phyloP scores from a whole-genome alignment of 345 rosid species.

The Pistacia vera region DNA sequence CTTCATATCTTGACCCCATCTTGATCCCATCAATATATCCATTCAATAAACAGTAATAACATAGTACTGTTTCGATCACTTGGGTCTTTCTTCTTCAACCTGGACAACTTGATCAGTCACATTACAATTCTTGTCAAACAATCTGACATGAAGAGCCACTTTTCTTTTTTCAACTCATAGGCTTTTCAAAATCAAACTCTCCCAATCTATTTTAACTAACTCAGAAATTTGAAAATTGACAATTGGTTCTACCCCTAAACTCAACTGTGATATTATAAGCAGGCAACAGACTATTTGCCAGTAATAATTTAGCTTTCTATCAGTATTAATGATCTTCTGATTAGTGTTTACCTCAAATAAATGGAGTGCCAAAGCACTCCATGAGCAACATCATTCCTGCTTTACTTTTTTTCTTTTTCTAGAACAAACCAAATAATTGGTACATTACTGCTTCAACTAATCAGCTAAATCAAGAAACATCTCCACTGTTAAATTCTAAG shows the following conservation, averaged over 20 bases:
- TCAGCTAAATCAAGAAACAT: background rate
- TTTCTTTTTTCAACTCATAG: background rate
- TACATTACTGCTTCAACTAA: background rate
- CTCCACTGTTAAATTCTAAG: background rate
- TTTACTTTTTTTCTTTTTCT: background rate
- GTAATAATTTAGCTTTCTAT: background rate
- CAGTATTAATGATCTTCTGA: background rate
- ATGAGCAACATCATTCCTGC: background rate
- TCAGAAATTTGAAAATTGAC: background rate
- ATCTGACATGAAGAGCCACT: too few relatives aligned
- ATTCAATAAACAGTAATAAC: background rate
- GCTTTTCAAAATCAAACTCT: conserved; percentile 2
- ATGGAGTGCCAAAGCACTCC: background rate
- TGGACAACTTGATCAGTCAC: background rate
- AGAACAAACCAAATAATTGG: too few relatives aligned
- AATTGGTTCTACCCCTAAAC: background rate
- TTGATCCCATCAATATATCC: background rate
- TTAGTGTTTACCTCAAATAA: background rate
- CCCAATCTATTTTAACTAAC: background rate
- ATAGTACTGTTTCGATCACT: background rate
- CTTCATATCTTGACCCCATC: too few relatives aligned
- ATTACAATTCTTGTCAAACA: background rate
- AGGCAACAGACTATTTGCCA: background rate
- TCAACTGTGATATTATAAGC: background rate
- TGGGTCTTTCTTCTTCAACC: background rate